Evolutionary conservation across 2,329 filamentous ascomycete genomes (phyloP).

Genomic region (Dothideomycetes sp.): DNA sequence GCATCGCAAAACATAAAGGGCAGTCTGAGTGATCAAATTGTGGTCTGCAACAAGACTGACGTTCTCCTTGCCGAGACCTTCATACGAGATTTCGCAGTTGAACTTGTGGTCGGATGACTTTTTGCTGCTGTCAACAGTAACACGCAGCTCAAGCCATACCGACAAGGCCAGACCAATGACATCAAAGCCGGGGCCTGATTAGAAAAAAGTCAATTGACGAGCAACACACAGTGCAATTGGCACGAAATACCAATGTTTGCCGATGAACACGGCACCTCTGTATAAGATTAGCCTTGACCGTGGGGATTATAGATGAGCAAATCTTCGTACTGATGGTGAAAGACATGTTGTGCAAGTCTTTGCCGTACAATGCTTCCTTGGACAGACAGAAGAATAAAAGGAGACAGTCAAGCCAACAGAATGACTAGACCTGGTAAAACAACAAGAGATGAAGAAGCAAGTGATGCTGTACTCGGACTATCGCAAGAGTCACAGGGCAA

Average conservation of each 20-base stretch:
- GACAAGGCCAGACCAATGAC: conserved; percentile 92
- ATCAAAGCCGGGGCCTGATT: conserved; percentile 77
- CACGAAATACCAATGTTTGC: conserved; percentile 68
- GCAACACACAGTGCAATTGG: conserved; percentile 1
- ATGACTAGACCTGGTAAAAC: too few relatives aligned
- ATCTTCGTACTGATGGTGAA: conserved; percentile 13
- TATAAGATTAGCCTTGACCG: conserved; percentile 6
- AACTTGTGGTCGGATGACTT: conserved; percentile 51
- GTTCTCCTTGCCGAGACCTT: conserved; percentile 68
- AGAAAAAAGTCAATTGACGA: conserved; percentile 13
- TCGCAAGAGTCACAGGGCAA: too few relatives aligned
- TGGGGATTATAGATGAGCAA: background rate
- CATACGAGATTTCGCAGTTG: conserved; percentile 86
- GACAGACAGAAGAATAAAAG: too few relatives aligned
- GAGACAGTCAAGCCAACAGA: too few relatives aligned
- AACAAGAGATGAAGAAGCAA: too few relatives aligned
- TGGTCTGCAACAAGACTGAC: conserved; percentile 75
- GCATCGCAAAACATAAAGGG: conserved; percentile 88
- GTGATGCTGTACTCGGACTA: too few relatives aligned
- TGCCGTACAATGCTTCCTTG: too few relatives aligned
- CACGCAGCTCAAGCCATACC: conserved; percentile 81
- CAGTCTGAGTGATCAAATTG: conserved; percentile 90
- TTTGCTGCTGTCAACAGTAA: conserved; percentile 58
- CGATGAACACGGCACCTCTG: conserved; percentile 74
- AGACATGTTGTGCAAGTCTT: conserved; percentile 12